Percentiles rank a stretch among this genome's conserved stretches.
phyloP scores from a whole-genome alignment of 1,284 basidiomycete genomes.

The Melanopsichium pennsylvanicum region DNA sequence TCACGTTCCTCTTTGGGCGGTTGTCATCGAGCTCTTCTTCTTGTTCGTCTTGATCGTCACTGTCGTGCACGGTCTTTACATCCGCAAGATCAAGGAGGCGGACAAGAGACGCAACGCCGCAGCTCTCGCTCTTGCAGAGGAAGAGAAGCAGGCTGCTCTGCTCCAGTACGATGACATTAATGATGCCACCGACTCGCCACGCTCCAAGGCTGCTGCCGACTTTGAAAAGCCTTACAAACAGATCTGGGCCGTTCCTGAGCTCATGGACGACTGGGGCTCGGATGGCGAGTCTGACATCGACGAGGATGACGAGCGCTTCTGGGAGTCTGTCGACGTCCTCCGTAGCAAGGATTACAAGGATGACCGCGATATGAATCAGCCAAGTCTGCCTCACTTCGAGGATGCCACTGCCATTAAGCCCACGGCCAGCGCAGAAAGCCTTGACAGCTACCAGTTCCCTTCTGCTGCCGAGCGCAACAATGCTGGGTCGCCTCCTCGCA shows the following conservation, averaged over 20 bases:
- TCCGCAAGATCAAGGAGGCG: slow-evolving; percentile 36
- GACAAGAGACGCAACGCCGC: slow-evolving; percentile 39
- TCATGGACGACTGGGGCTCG: slow-evolving; percentile 44
- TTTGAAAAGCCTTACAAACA: slow-evolving; percentile 45
- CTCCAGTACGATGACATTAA: slow-evolving; percentile 27
- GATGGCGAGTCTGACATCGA: slow-evolving; percentile 39
- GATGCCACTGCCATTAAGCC: slow-evolving; percentile 28
- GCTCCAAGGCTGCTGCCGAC: slow-evolving; percentile 24
- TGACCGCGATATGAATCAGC: slow-evolving; percentile 22
- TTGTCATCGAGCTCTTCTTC: slow-evolving; percentile 36
- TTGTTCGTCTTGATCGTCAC: slow-evolving; percentile 34
- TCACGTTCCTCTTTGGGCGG: slow-evolving; percentile 36
- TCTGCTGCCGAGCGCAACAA: background rate
- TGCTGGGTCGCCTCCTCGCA: slow-evolving; percentile 13
- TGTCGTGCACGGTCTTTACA: slow-evolving; percentile 43
- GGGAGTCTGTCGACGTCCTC: slow-evolving; percentile 38
- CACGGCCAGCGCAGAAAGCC: slow-evolving; percentile 7
- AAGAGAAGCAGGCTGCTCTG: slow-evolving; percentile 12
- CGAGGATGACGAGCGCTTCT: slow-evolving; percentile 47
- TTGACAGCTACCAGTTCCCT: slow-evolving; percentile 9
- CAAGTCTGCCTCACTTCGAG: slow-evolving; percentile 32
- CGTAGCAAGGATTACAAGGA: slow-evolving; percentile 35
- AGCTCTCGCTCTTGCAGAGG: slow-evolving; percentile 18
- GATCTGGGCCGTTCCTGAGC: slow-evolving; percentile 46
- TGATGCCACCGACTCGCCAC: slow-evolving; percentile 21